Evolutionary conservation across 371 early-diverging fungal genomes (phyloP).

Genomic region (Basidiobolus meristosporus): DNA sequence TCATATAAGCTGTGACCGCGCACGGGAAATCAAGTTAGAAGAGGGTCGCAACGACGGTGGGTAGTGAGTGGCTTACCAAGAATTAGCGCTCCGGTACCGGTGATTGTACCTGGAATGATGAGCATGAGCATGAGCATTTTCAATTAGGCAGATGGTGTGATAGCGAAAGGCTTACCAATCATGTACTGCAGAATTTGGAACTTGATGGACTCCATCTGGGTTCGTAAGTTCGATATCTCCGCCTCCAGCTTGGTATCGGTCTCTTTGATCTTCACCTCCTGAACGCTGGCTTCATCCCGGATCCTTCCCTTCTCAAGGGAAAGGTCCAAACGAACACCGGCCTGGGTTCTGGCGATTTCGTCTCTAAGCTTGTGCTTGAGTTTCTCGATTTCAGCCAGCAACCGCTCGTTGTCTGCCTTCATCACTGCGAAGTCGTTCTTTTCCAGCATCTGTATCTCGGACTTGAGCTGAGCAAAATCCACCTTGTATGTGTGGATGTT

Average conservation of each 20-base stretch:
- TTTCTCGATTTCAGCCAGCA: conserved; percentile 59
- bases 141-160: neutral
- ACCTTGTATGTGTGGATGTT: conserved; percentile 74
- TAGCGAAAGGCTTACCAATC: conserved; percentile 17
- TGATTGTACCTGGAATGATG: conserved; percentile 35
- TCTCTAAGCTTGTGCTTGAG: conserved; percentile 59
- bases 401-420: conserved; percentile 63
- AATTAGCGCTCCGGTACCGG: conserved; percentile 63
- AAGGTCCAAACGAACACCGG: conserved; percentile 72
- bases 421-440: conserved; percentile 78
- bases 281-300: conserved; percentile 62
- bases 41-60: neutral
- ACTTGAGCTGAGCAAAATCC: conserved; percentile 75
- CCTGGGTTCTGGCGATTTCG: conserved; percentile 69
- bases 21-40: too few relatives aligned
- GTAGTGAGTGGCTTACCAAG: conserved; percentile 19
- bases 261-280: conserved; percentile 71
- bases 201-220: conserved; percentile 84
- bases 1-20: conserved; percentile 9
- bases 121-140: neutral
- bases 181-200: conserved; percentile 69
- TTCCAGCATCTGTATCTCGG: conserved; percentile 72
- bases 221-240: conserved; percentile 64
- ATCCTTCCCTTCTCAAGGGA: conserved; percentile 78
- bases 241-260: conserved; percentile 76